Conservation (phyloP, 2,329 filamentous ascomycete genomes). For the Pseudocercospora pini-densiflorae region DNA sequence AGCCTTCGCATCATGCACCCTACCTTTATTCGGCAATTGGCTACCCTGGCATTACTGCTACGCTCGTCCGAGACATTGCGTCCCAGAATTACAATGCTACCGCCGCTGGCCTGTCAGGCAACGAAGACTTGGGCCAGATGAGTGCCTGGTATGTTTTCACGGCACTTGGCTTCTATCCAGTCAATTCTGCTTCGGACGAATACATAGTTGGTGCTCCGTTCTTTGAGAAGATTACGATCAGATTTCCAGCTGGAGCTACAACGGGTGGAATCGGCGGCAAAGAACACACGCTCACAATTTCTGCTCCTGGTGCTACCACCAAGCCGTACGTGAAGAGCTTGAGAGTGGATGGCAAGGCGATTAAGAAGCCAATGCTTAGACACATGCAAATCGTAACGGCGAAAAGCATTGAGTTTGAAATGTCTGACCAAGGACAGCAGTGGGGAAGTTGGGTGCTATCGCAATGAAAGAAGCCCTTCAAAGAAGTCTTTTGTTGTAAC, state of each 20-base stretch:
- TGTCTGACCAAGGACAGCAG: slow-evolving; percentile 46
- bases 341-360: slow-evolving; percentile 46
- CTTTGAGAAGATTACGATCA: slow-evolving; percentile 51
- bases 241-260: slow-evolving; percentile 42
- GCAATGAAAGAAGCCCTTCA: not conserved
- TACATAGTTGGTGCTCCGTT: slow-evolving; percentile 54
- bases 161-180: slow-evolving; percentile 54
- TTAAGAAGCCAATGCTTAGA: slow-evolving; percentile 44
- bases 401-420: slow-evolving; percentile 49
- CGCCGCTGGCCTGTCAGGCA: slow-evolving; percentile 51
- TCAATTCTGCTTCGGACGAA: slow-evolving; percentile 51
- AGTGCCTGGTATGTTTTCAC: slow-evolving; percentile 57
- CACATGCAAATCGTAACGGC: slow-evolving; percentile 49
- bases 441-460: slow-evolving; percentile 35
- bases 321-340: slow-evolving; percentile 49
- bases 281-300: slow-evolving; percentile 44
- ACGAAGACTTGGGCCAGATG: slow-evolving; percentile 58
- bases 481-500: too few relatives aligned
- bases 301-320: slow-evolving; percentile 46
- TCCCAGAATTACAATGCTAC: slow-evolving; percentile 53
- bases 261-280: slow-evolving; percentile 34
- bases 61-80: slow-evolving; percentile 45
- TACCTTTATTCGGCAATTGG: slow-evolving; percentile 54
- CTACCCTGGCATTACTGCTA: slow-evolving; percentile 45
- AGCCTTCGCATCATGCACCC: slow-evolving; percentile 55